A percentile compares a stretch with the other conserved stretches of the same genome.
phyloP scores from a whole-genome alignment of 129 eudicot species.

The sunflower (Helianthus annuus) region DNA sequence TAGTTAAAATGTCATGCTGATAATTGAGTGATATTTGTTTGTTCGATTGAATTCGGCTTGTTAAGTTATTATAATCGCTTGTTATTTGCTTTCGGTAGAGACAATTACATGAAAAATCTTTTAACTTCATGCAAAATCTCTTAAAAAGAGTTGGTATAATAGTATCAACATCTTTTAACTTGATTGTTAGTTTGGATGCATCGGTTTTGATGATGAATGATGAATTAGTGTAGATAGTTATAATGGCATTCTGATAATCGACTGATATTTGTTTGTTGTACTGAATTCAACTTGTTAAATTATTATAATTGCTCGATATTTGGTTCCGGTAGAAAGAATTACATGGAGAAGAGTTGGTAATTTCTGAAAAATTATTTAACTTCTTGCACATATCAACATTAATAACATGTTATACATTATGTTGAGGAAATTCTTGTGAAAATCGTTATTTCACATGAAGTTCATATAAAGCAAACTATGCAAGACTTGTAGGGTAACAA shows the following conservation, averaged over 20 bases:
- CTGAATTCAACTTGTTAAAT: not conserved
- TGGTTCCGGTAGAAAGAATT: not conserved
- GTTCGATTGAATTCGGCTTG: not conserved
- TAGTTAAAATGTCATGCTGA: not conserved
- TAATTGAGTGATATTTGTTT: constrained; percentile 4
- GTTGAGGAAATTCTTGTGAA: too few species aligned
- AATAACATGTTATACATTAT: not conserved
- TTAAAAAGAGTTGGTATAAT: too few species aligned
- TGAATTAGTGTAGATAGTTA: not conserved
- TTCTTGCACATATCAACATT: not conserved
- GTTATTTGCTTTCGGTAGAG: not conserved
- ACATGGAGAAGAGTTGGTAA: not conserved
- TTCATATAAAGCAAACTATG: too few species aligned
- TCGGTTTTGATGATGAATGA: not conserved
- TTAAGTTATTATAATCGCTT: not conserved
- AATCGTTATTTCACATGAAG: too few species aligned
- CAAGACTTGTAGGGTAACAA: too few species aligned
- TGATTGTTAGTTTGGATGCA: constrained; percentile 9
- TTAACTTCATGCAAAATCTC: not conserved
- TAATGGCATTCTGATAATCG: not conserved
- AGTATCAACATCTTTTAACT: not conserved
- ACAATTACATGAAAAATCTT: not conserved
- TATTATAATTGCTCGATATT: not conserved
- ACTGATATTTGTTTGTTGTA: not conserved
- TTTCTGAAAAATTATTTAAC: not conserved